Conservation (phyloP, 352 stramenopile genomes). For the Aphanomyces invadans region DNA sequence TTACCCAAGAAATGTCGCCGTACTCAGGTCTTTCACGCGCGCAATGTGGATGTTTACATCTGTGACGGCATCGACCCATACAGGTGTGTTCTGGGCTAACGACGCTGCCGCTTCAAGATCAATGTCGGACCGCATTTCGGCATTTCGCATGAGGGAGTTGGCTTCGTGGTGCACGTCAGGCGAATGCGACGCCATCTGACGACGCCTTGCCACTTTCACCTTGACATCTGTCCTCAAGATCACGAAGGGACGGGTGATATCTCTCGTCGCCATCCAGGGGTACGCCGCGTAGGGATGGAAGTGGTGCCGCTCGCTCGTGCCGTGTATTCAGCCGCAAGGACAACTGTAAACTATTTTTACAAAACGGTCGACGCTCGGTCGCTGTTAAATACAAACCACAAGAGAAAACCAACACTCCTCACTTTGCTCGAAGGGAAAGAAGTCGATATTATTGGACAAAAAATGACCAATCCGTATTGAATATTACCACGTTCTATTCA, state of each 20-base stretch:
- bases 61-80: slow-evolving; percentile 72
- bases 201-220: slow-evolving; percentile 73
- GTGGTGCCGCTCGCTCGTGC: not conserved
- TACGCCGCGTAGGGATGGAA: not conserved
- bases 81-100: slow-evolving; percentile 38
- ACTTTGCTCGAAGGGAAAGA: slow-evolving; percentile 22
- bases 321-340: slow-evolving; percentile 2
- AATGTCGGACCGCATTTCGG: slow-evolving; percentile 26
- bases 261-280: slow-evolving; percentile 74
- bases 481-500: not conserved
- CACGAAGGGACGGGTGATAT: slow-evolving; percentile 63
- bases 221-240: slow-evolving; percentile 69
- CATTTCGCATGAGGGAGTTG: slow-evolving; percentile 60
- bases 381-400: slow-evolving; percentile 11
- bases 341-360: slow-evolving; percentile 24
- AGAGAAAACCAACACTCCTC: slow-evolving; percentile 18
- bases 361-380: not conserved
- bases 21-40: slow-evolving; percentile 76
- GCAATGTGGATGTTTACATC: slow-evolving; percentile 74
- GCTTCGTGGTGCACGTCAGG: slow-evolving; percentile 22
- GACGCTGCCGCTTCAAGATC: slow-evolving; percentile 34
- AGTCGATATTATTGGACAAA: slow-evolving; percentile 28
- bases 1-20: no score
- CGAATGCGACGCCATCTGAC: slow-evolving; percentile 55
- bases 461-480: slow-evolving; percentile 23